Evolutionary conservation across 495 filamentous ascomycete species (phyloP).

Genomic region (Daldinia concentrica): DNA sequence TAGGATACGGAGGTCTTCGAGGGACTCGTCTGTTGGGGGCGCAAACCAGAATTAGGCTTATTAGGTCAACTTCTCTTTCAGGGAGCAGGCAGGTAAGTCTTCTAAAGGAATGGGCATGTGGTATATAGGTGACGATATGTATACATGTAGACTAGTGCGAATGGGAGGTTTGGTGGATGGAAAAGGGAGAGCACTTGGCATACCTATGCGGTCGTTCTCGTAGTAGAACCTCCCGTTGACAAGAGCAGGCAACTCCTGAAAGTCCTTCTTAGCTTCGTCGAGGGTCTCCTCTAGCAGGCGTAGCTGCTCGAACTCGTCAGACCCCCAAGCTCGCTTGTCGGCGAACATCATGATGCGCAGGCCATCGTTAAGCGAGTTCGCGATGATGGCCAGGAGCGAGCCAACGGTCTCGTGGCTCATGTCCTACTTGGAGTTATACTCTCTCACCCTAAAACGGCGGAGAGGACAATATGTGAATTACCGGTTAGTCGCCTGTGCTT

Average conservation of each 20-base stretch:
- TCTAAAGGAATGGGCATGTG: not conserved
- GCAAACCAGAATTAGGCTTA: slow-evolving; percentile 24
- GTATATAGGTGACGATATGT: not conserved
- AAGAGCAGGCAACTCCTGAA: slow-evolving; percentile 57
- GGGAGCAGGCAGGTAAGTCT: not conserved
- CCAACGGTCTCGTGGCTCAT: slow-evolving; percentile 58
- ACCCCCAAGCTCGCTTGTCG: slow-evolving; percentile 60
- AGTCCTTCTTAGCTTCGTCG: slow-evolving; percentile 62
- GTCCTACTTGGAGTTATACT: slow-evolving; percentile 26
- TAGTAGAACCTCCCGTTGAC: slow-evolving; percentile 60
- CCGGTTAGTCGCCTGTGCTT: not conserved
- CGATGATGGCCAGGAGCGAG: slow-evolving; percentile 58
- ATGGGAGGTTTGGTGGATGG: not conserved
- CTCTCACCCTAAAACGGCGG: slow-evolving; percentile 11
- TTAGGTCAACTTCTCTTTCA: slow-evolving; percentile 35
- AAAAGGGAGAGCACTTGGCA: slow-evolving; percentile 14
- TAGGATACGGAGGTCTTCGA: slow-evolving; percentile 54
- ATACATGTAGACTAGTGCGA: not conserved
- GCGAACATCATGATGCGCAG: slow-evolving; percentile 59
- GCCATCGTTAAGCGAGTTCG: slow-evolving; percentile 54
- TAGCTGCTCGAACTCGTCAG: slow-evolving; percentile 60
- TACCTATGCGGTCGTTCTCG: slow-evolving; percentile 58
- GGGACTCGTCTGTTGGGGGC: slow-evolving; percentile 50
- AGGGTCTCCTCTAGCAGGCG: slow-evolving; percentile 57
- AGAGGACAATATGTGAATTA: not conserved